Evolutionary conservation across 768 basidiomycete species (phyloP).

Genomic region (Tricholoma hemisulphureum): DNA sequence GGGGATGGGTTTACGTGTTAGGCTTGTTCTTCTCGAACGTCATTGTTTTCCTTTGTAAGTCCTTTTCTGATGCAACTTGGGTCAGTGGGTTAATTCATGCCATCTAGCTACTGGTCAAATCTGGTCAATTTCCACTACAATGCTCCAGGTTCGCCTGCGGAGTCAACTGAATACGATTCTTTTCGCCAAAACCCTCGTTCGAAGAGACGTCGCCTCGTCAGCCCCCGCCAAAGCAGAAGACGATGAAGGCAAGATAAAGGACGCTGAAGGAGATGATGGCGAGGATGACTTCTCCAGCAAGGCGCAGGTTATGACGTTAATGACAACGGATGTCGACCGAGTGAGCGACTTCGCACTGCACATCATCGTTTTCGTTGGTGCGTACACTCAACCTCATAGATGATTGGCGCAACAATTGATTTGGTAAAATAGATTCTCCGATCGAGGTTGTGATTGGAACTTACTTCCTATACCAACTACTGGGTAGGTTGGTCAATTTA

Average conservation of each 20-base stretch:
- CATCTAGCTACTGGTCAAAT: slow-evolving; percentile 60
- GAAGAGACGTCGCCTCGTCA: slow-evolving; percentile 79
- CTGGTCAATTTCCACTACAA: slow-evolving; percentile 68
- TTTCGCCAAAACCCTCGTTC: slow-evolving; percentile 83
- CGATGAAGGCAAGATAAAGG: neutral
- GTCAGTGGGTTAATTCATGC: too few relatives aligned
- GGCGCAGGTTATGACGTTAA: slow-evolving; percentile 88
- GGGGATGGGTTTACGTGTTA: slow-evolving; percentile 69
- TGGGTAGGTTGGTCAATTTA: slow-evolving; percentile 46
- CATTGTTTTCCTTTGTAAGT: slow-evolving; percentile 26
- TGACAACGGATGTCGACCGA: slow-evolving; percentile 93
- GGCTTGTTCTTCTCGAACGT: slow-evolving; percentile 36
- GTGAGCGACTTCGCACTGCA: slow-evolving; percentile 85
- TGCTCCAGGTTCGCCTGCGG: slow-evolving; percentile 65
- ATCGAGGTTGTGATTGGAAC: slow-evolving; percentile 77
- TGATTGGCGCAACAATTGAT: neutral
- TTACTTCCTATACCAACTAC: slow-evolving; percentile 71
- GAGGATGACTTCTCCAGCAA: slow-evolving; percentile 66
- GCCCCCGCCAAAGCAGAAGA: slow-evolving; percentile 20
- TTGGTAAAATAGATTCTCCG: slow-evolving; percentile 54
- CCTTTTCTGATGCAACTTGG: neutral
- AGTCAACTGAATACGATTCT: slow-evolving; percentile 79
- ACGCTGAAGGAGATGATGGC: slow-evolving; percentile 46
- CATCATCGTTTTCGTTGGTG: slow-evolving; percentile 70
- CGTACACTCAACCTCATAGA: slow-evolving; percentile 24